phyloP scores from a whole-genome alignment of 306 rosid species.

The Canavalia ensiformis region DNA sequence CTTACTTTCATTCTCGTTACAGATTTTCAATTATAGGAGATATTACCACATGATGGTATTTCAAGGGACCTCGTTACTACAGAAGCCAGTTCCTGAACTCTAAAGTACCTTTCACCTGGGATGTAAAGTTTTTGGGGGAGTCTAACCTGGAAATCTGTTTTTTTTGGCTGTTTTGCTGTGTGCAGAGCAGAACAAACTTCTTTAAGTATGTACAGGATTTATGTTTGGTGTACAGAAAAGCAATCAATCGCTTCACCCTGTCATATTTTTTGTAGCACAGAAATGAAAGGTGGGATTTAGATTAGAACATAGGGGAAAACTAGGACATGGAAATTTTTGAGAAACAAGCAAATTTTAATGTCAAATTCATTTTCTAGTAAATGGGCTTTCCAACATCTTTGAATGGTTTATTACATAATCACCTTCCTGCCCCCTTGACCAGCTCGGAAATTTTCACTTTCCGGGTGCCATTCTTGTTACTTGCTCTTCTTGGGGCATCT shows the following conservation, averaged over 20 bases:
- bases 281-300: slow-evolving; percentile 30
- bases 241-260: slow-evolving; percentile 16
- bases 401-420: too few species aligned
- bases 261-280: slow-evolving; percentile 43
- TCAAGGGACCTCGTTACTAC: slow-evolving; percentile 70
- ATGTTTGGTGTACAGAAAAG: slow-evolving; percentile 54
- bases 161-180: slow-evolving; percentile 12
- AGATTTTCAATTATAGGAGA: slow-evolving; percentile 62
- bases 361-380: not conserved
- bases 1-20: slow-evolving; percentile 1
- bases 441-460: too few species aligned
- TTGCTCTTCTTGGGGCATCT: too few species aligned
- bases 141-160: not conserved
- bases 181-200: slow-evolving; percentile 28
- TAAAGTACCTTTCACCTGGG: slow-evolving; percentile 30
- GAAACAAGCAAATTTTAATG: slow-evolving; percentile 42
- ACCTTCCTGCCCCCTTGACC: too few species aligned
- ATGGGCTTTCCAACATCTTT: too few species aligned
- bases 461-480: too few species aligned
- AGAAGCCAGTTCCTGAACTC: slow-evolving; percentile 54
- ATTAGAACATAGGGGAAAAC: slow-evolving; percentile 7
- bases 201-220: slow-evolving; percentile 47
- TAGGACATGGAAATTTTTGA: not conserved
- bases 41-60: slow-evolving; percentile 69
- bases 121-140: not conserved